Conservation (phyloP, 2,329 filamentous ascomycete genomes). For the Pyrenochaeta sp. region DNA sequence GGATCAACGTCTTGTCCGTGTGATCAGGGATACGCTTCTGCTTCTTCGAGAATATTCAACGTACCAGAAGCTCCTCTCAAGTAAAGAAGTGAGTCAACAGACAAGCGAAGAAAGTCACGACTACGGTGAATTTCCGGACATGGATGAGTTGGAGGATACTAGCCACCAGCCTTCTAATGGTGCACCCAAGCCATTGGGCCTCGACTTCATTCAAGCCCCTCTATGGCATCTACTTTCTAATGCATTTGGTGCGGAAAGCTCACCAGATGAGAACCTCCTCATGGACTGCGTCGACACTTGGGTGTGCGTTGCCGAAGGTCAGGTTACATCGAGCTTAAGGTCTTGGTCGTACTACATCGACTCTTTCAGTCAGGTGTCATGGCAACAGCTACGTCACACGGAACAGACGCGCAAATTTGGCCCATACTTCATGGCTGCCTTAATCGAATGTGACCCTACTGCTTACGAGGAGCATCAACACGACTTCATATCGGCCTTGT, state of each 20-base stretch:
- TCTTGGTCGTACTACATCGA: slow-evolving; percentile 66
- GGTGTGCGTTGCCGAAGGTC: slow-evolving; percentile 58
- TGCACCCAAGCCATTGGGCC: slow-evolving; percentile 16
- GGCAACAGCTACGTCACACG: slow-evolving; percentile 57
- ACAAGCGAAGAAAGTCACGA: slow-evolving; percentile 69
- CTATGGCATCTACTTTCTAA: slow-evolving; percentile 66
- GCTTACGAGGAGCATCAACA: slow-evolving; percentile 56
- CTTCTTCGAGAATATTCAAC: slow-evolving; percentile 55
- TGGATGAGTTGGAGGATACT: slow-evolving; percentile 57
- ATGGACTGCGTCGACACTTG: slow-evolving; percentile 63
- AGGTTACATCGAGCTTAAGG: slow-evolving; percentile 55
- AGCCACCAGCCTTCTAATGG: slow-evolving; percentile 18
- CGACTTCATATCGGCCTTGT: slow-evolving; percentile 62
- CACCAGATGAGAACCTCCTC: slow-evolving; percentile 62
- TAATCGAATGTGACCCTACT: slow-evolving; percentile 51
- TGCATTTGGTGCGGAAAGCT: slow-evolving; percentile 66
- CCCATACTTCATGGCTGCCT: slow-evolving; percentile 54
- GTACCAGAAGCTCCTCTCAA: slow-evolving; percentile 16
- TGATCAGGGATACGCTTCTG: slow-evolving; percentile 60
- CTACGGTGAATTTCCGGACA: slow-evolving; percentile 66
- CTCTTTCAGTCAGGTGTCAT: slow-evolving; percentile 61
- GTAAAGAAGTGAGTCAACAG: slow-evolving; percentile 42
- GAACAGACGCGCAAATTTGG: slow-evolving; percentile 56
- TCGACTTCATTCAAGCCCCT: slow-evolving; percentile 57
- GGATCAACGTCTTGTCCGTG: slow-evolving; percentile 52